A percentile compares a stretch with the other conserved stretches of the same genome.
phyloP scores from a whole-genome alignment of 257 asterid genomes.

The Capsicum chinense region DNA sequence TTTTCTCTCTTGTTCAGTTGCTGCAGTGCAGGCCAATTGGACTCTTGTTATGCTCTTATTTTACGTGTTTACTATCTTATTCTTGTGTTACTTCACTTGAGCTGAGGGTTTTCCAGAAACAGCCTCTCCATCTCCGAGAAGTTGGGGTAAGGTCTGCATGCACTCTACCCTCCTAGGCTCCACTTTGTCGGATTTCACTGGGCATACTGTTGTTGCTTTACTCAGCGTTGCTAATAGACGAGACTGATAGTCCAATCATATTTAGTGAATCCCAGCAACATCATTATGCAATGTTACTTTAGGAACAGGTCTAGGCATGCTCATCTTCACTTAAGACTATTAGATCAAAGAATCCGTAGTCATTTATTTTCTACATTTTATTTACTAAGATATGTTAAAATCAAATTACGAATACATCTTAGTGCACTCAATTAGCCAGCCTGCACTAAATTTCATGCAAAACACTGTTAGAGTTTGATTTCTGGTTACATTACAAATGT shows the following conservation, averaged over 20 bases:
- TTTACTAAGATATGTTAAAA: too few relatives aligned
- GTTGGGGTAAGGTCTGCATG: too few relatives aligned
- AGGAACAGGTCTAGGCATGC: neutral
- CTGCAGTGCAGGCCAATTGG: neutral
- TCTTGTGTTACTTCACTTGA: too few relatives aligned
- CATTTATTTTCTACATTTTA: neutral
- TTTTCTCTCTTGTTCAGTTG: constrained; percentile 17
- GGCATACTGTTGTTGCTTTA: neutral
- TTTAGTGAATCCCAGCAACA: neutral
- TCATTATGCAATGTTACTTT: neutral
- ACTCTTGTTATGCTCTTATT: neutral
- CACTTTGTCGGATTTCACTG: too few relatives aligned
- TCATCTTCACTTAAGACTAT: neutral
- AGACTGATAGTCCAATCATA: neutral
- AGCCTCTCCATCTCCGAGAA: too few relatives aligned
- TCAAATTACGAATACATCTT: neutral
- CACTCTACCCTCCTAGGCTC: too few relatives aligned
- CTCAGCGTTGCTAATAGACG: constrained; percentile 1
- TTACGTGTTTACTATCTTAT: neutral
- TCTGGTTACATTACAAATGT: neutral
- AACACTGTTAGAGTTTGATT: neutral
- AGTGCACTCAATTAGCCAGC: neutral
- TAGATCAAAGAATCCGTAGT: constrained; percentile 1
- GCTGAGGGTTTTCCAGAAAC: too few relatives aligned
- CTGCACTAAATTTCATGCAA: neutral